A percentile compares a stretch with the other conserved stretches of the same genome.
Conservation (phyloP, 2,329 filamentous ascomycete species). For the Zarea fungicola region DNA sequence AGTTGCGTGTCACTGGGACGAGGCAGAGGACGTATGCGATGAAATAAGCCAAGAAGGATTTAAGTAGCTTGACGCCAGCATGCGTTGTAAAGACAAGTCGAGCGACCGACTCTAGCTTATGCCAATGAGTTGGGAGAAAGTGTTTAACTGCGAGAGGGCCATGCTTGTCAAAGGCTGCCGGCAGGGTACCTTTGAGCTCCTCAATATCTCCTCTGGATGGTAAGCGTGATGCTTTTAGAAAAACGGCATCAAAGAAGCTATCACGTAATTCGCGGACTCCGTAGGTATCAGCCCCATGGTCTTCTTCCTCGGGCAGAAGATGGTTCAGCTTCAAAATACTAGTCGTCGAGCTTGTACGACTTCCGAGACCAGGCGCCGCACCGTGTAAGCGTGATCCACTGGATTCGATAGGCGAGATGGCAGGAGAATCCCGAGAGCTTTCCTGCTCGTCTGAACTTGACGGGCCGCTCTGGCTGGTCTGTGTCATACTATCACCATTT, state of each 20-base stretch:
- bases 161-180: slow-evolving; percentile 39
- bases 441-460: slow-evolving; percentile 1
- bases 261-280: slow-evolving; percentile 40
- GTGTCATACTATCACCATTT: neutral
- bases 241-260: slow-evolving; percentile 44
- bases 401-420: neutral
- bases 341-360: slow-evolving; percentile 23
- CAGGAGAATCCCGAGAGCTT: neutral
- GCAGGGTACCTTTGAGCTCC: slow-evolving; percentile 39
- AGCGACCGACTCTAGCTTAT: slow-evolving; percentile 36
- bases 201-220: slow-evolving; percentile 33
- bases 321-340: slow-evolving; percentile 30
- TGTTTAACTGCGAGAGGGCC: slow-evolving; percentile 41
- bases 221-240: slow-evolving; percentile 36
- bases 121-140: slow-evolving; percentile 44
- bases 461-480: neutral
- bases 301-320: slow-evolving; percentile 28
- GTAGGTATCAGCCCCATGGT: slow-evolving; percentile 35
- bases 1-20: slow-evolving; percentile 40
- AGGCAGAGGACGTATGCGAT: slow-evolving; percentile 52
- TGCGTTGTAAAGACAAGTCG: slow-evolving; percentile 41
- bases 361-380: slow-evolving; percentile 9
- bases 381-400: neutral
- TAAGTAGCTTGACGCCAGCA: slow-evolving; percentile 45
- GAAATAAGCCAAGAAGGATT: slow-evolving; percentile 53